Evolutionary conservation across 1,139 yeast genomes (phyloP), one percentile per base, ranked within the genome.

Genomic region (Kurtzmaniella quercitrusa): DNA sequence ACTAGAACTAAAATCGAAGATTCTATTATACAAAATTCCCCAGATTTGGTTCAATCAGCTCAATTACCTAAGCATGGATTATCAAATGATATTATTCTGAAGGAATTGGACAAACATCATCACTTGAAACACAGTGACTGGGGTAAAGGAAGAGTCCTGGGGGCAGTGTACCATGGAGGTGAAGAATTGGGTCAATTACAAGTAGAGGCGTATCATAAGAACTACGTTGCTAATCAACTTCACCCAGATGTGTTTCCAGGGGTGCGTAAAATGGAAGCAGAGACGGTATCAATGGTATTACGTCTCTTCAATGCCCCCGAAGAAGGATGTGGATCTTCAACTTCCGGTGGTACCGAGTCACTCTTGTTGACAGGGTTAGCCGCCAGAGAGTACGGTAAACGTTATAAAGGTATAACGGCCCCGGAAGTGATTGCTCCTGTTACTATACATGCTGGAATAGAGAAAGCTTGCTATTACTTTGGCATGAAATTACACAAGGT

Each of bases 161-260:
- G 98, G 12, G 98, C 97, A 0, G 98, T 93, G 6, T 93, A 93
- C 56, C 98, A 93, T 55, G 98, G 98, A 28, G 97, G 97, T 6
- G 69, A 75, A 15, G 88, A 84, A 14, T 65, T 91, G 44, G 71
- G 87, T 38, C 66, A 75, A 30, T 66, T 93, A 39, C 98, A 93
- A 62, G 66, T 94, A 2, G 66, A 76, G 42, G 94, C 96, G 0
- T 91, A 82, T 59, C 77, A 80, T 42, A 76, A 76, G 55, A 91
- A 79, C 60, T 79, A 94, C 6, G 89, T 91, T 20, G 89, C 97
- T 3, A 93, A 93, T 63, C 98, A 93, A 62, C 71, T 93, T 44
- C 98, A 93, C 57, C 98, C 98, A 0, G 98, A 93, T 63, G 95
- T 89, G 7, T 93, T 93, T 59, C 98, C 98, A 0, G 98, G 95